Evolutionary conservation across 2,329 filamentous ascomycete species (phyloP).

Genomic region (Zalaria sp.): DNA sequence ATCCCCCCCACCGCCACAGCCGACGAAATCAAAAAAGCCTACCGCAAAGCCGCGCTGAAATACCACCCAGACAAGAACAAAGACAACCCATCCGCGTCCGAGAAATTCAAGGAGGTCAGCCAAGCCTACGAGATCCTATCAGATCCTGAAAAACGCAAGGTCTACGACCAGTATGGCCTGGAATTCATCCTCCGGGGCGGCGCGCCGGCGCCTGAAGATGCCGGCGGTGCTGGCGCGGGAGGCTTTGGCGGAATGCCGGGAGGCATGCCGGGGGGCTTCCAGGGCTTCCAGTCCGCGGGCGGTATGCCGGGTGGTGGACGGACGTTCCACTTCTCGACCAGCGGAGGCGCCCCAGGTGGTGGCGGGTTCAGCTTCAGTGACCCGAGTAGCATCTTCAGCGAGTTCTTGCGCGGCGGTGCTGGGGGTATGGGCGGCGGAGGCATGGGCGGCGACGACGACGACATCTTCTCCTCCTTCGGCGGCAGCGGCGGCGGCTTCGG

Average conservation of each 20-base stretch:
- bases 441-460: slow-evolving; percentile 37
- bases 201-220: slow-evolving; percentile 47
- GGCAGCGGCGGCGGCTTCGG: slow-evolving; percentile 29
- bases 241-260: slow-evolving; percentile 19
- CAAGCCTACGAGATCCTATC: slow-evolving; percentile 97
- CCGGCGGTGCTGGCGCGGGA: slow-evolving; percentile 27
- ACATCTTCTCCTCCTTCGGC: slow-evolving; percentile 41
- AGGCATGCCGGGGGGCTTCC: slow-evolving; percentile 40
- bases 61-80: slow-evolving; percentile 98
- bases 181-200: slow-evolving; percentile 83
- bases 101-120: slow-evolving; percentile 95
- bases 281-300: slow-evolving; percentile 24
- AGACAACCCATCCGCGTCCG: slow-evolving; percentile 67
- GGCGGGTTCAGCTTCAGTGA: slow-evolving; percentile 71
- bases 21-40: slow-evolving; percentile 96
- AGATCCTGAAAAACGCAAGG: slow-evolving; percentile 90
- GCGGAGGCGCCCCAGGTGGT: slow-evolving; percentile 28
- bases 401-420: slow-evolving; percentile 55
- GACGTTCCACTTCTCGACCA: slow-evolving; percentile 52
- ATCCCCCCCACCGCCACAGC: slow-evolving; percentile 69
- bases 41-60: slow-evolving; percentile 67
- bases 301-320: slow-evolving; percentile 23
- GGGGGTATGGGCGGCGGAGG: slow-evolving; percentile 29
- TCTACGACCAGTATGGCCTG: slow-evolving; percentile 87
- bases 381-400: slow-evolving; percentile 69